These are phyloP conservation scores for Podospora didyma DNA, from an alignment of 495 filamentous ascomycete genomes.

Conservation along the genomic window DNA sequence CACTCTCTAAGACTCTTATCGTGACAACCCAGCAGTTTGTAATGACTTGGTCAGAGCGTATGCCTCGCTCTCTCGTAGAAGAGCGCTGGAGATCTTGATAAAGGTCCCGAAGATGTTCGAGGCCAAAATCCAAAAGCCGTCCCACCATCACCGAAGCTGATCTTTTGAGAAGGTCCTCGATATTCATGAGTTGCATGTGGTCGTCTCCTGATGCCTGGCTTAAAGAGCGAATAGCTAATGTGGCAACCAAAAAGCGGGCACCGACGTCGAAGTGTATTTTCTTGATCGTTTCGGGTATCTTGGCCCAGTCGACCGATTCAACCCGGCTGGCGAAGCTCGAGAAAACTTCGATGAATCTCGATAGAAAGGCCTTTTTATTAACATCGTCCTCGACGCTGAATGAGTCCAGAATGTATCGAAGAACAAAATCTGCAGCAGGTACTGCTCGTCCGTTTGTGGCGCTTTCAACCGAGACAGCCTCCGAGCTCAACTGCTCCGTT, in stretches of 20 bases:
- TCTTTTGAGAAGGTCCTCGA: conserved; percentile 42
- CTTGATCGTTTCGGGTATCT: background rate
- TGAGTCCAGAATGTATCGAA: conserved; percentile 37
- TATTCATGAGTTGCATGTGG: conserved; percentile 26
- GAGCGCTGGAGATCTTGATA: conserved; percentile 57
- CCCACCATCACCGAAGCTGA: conserved; percentile 31
- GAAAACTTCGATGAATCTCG: conserved; percentile 42
- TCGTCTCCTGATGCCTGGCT: conserved; percentile 25
- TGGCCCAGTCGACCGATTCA: conserved; percentile 20
- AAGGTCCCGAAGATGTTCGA: conserved; percentile 53
- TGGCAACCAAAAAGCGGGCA: conserved; percentile 13
- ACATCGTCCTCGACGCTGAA: conserved; percentile 28
- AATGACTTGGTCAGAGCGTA: conserved; percentile 52
- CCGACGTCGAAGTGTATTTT: conserved; percentile 14
- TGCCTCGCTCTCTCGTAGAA: conserved; percentile 58
- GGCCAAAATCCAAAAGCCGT: conserved; percentile 43
- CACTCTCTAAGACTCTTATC: conserved; percentile 54
- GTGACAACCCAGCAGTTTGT: conserved; percentile 65
- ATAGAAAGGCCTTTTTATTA: conserved; percentile 36
- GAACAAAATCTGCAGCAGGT: conserved; percentile 35
- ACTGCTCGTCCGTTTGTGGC: conserved; percentile 9
- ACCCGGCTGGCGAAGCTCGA: conserved; percentile 33
- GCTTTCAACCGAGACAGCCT: background rate
- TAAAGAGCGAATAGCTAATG: conserved; percentile 25
- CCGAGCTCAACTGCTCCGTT: conserved; percentile 34